Conservation (phyloP, 2,329 filamentous ascomycete genomes). For the Paraphaeosphaeria minitans region DNA sequence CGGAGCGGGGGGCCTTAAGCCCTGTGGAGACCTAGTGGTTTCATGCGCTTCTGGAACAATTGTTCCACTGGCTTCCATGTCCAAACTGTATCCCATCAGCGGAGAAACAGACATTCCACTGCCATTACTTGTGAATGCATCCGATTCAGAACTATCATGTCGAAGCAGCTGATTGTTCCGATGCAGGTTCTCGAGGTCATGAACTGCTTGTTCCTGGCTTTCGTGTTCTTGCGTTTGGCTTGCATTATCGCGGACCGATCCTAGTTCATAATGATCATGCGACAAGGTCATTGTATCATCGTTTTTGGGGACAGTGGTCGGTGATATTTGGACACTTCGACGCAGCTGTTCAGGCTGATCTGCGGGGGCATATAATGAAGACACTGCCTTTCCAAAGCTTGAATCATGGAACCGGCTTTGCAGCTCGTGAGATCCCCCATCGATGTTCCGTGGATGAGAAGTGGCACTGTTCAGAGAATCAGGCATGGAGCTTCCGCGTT, state of each 20-base stretch:
- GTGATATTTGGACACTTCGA: constrained; percentile 32
- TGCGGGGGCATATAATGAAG: constrained; percentile 1
- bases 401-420: constrained; percentile 30
- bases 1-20: constrained; percentile 20
- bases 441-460: constrained; percentile 31
- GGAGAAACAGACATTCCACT: constrained; percentile 31
- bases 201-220: constrained; percentile 40
- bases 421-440: constrained; percentile 37
- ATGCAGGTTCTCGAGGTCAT: constrained; percentile 46
- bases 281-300: constrained; percentile 8
- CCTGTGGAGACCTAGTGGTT: constrained; percentile 32
- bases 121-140: constrained; percentile 42
- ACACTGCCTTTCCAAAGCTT: constrained; percentile 38
- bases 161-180: constrained; percentile 49
- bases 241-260: constrained; percentile 21
- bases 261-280: constrained; percentile 16
- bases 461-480: constrained; percentile 54
- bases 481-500: constrained; percentile 57
- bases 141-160: constrained; percentile 48
- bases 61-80: constrained; percentile 51
- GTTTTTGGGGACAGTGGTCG: constrained; percentile 34
- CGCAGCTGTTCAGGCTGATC: constrained; percentile 20
- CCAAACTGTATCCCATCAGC: constrained; percentile 34
- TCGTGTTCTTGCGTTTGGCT: constrained; percentile 23
- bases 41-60: constrained; percentile 45